Evolutionary conservation across 1,284 basidiomycete genomes (phyloP).

Genomic region (Naganishia sp.): DNA sequence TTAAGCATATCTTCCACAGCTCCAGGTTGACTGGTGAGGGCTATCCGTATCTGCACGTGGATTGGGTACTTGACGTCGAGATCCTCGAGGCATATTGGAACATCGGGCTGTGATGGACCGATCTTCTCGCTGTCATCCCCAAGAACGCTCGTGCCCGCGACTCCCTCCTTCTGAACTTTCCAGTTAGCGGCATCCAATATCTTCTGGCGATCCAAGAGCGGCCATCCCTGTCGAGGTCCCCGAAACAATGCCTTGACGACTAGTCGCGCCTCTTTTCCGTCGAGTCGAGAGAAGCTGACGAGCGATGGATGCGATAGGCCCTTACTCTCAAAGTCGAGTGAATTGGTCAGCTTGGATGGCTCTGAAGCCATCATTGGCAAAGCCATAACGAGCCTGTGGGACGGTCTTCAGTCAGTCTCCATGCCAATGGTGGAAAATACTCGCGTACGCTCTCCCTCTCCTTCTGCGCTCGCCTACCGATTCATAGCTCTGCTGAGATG

Average conservation of each 20-base stretch:
- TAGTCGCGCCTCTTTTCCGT: slow-evolving; percentile 20
- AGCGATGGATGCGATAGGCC: slow-evolving; percentile 7
- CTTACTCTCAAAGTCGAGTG: slow-evolving; percentile 17
- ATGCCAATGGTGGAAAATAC: too few relatives aligned
- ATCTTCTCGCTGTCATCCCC: neutral
- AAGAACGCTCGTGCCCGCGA: neutral
- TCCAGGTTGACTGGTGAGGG: slow-evolving; percentile 8
- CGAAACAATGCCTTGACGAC: slow-evolving; percentile 18
- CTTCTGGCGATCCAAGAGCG: slow-evolving; percentile 12
- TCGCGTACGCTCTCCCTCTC: too few relatives aligned
- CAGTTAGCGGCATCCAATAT: slow-evolving; percentile 4
- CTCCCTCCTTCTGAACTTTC: neutral
- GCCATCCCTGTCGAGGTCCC: slow-evolving; percentile 19
- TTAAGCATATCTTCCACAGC: slow-evolving; percentile 25
- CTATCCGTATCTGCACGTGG: slow-evolving; percentile 11
- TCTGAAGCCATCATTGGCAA: neutral
- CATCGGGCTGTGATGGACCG: neutral
- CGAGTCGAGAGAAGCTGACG: slow-evolving; percentile 3
- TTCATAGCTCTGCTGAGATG: too few relatives aligned
- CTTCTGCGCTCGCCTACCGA: too few relatives aligned
- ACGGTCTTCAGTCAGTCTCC: too few relatives aligned
- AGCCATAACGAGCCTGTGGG: neutral
- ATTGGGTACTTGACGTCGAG: slow-evolving; percentile 8
- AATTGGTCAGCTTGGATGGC: slow-evolving; percentile 11
- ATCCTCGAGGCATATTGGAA: slow-evolving; percentile 21